These are phyloP conservation scores for Pelargonium australe DNA, from an alignment of 441 rosid genomes.

Conservation along the genomic window DNA sequence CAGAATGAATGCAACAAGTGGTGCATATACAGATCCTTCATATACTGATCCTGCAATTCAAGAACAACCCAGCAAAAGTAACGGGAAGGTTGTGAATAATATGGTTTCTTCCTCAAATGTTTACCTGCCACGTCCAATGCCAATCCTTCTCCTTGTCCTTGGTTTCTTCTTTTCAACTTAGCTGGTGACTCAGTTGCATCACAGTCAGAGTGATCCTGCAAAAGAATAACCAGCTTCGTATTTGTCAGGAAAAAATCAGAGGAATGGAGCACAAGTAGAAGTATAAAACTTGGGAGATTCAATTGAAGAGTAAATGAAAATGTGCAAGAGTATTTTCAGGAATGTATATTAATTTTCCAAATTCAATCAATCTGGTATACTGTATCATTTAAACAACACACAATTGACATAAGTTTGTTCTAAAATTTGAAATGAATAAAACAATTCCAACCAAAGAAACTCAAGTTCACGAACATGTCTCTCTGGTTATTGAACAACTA, in stretches of 20 bases:
- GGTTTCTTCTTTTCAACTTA: constrained; percentile 14
- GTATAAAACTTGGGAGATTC: neutral
- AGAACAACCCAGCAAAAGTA: constrained; percentile 19
- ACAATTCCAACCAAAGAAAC: neutral
- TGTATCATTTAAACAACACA: neutral
- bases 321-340: neutral
- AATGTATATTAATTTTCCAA: neutral
- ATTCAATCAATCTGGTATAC: neutral
- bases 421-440: neutral
- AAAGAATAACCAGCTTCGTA: neutral
- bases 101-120: constrained; percentile 38
- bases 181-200: neutral
- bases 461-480: neutral
- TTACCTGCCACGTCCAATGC: constrained; percentile 27
- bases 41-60: constrained; percentile 11
- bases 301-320: neutral
- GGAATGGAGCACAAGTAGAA: neutral
- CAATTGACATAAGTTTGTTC: neutral
- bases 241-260: neutral
- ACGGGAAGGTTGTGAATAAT: constrained; percentile 25
- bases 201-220: neutral
- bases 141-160: constrained; percentile 29
- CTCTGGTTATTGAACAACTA: neutral
- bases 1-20: constrained; percentile 32
- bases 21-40: constrained; percentile 18